Base-by-base conservation (phyloP, 2,329 filamentous ascomycete genomes). In the Cladosporium colombiae region DNA sequence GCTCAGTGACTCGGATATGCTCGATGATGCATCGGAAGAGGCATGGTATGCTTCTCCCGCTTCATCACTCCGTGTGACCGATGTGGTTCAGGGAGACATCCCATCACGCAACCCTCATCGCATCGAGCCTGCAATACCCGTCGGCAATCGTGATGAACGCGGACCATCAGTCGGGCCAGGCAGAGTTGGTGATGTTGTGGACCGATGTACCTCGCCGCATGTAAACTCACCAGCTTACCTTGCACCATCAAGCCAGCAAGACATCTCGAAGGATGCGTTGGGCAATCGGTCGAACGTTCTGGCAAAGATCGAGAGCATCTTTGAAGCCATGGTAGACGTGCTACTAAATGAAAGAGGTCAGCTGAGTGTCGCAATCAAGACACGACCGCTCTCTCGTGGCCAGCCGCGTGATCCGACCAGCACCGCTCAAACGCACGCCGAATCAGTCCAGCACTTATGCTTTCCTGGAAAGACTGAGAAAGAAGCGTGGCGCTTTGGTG, bases 401-500 rank as follows among this genome's bases (percentile, higher is more conserved):
- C 37, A 25, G 44, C n/a, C 73, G 88, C 62, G 76, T 81, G 69
- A 74, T 77, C 71, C 60, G 70, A 16, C 27, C 29, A 21, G 55
- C 53, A 25, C 14, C 18, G 10, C 29, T 5, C 62, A 25, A 55
- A 6, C 49, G 31, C 33, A n/a, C 21, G 13, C 40, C 46, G 71
- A 66, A 25, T 27, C 37, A 10, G 49, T 56, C 6, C 50, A 56
- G 23, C 50, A 56, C 7, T 31, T 82, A 65, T 81, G 74, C 25
- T 88, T 86, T 74, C 86, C 86, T 14, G 86, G 85, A 16, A 83
- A 77, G 65, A 84, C 78, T 60, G 77, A 77, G 3, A 79, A 83
- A 64, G 86, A 88, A 73, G 85, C 85, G 16, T 87, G 85, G 85
- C 83, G 82, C 71, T 86, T 86, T 69, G 80, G 84, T 85, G 71